Conservation (phyloP, 2,329 filamentous ascomycete genomes). For the Aspergillus tubingensis region DNA sequence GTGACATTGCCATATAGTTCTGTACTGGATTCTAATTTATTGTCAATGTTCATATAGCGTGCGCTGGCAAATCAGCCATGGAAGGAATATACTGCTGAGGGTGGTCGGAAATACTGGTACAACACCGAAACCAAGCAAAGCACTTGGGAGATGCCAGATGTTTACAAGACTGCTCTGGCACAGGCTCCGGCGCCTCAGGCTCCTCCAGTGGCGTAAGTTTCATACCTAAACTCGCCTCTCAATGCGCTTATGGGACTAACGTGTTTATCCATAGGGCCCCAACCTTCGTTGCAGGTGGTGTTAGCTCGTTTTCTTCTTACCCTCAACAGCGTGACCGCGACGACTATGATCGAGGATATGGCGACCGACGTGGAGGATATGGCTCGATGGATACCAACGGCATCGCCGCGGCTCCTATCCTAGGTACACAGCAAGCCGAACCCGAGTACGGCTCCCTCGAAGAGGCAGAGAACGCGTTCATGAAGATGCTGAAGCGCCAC, state of each 20-base stretch:
- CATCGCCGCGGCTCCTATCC: slow-evolving; percentile 38
- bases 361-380: slow-evolving; percentile 52
- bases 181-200: slow-evolving; percentile 51
- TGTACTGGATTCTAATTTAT: background rate
- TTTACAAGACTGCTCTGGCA: slow-evolving; percentile 73
- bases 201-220: slow-evolving; percentile 50
- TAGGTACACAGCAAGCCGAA: slow-evolving; percentile 55
- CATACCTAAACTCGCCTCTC: too few species aligned
- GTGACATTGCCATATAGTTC: too few species aligned
- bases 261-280: slow-evolving; percentile 44
- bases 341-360: slow-evolving; percentile 48
- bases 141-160: slow-evolving; percentile 90
- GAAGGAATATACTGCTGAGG: slow-evolving; percentile 87
- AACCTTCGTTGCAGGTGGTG: slow-evolving; percentile 63
- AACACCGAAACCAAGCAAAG: slow-evolving; percentile 90
- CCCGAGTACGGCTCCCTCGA: slow-evolving; percentile 78
- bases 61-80: slow-evolving; percentile 81
- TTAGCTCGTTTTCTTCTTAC: slow-evolving; percentile 46
- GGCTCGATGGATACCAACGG: slow-evolving; percentile 45
- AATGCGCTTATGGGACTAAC: slow-evolving; percentile 34
- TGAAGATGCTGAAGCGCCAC: slow-evolving; percentile 81
- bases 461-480: slow-evolving; percentile 90
- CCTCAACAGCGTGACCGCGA: slow-evolving; percentile 50
- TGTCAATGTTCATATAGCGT: slow-evolving; percentile 55
- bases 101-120: slow-evolving; percentile 92